phyloP scores from a whole-genome alignment of 768 basidiomycete species.

The Auricularia cornea region DNA sequence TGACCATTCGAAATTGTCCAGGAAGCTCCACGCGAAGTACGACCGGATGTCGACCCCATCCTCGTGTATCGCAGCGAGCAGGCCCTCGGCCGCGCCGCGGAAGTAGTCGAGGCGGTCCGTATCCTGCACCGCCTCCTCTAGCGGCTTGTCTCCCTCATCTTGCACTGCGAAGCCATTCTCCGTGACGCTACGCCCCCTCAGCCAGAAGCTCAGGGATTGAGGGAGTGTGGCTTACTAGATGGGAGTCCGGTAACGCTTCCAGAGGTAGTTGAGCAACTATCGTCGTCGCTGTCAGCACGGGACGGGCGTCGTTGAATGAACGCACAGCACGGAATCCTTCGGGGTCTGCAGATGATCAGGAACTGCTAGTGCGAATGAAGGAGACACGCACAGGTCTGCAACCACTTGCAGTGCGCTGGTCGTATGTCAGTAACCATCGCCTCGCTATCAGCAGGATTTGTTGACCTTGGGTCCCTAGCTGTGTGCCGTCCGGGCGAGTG shows the following conservation, averaged over 20 bases:
- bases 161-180: conserved; percentile 70
- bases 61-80: conserved; percentile 49
- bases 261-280: conserved; percentile 59
- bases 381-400: conserved; percentile 48
- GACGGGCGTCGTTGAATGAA: not conserved
- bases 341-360: conserved; percentile 35
- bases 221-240: conserved; percentile 38
- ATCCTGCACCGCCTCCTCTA: conserved; percentile 48
- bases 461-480: conserved; percentile 53
- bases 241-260: conserved; percentile 48
- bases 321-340: conserved; percentile 50
- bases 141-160: conserved; percentile 45
- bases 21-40: conserved; percentile 65
- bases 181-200: conserved; percentile 40
- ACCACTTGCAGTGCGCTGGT: conserved; percentile 53
- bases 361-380: not conserved
- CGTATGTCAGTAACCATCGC: not conserved
- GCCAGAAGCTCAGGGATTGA: not conserved
- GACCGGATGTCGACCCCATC: conserved; percentile 55
- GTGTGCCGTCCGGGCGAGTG: conserved; percentile 52
- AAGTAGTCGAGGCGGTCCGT: conserved; percentile 62
- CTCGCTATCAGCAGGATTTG: not conserved
- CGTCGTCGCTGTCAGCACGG: conserved; percentile 1
- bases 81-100: conserved; percentile 44
- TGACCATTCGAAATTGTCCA: conserved; percentile 66